A percentile compares a stretch with the other conserved stretches of the same genome.
Conservation (phyloP, 148 eudicot genomes). For the Vaccinium macrocarpon region DNA sequence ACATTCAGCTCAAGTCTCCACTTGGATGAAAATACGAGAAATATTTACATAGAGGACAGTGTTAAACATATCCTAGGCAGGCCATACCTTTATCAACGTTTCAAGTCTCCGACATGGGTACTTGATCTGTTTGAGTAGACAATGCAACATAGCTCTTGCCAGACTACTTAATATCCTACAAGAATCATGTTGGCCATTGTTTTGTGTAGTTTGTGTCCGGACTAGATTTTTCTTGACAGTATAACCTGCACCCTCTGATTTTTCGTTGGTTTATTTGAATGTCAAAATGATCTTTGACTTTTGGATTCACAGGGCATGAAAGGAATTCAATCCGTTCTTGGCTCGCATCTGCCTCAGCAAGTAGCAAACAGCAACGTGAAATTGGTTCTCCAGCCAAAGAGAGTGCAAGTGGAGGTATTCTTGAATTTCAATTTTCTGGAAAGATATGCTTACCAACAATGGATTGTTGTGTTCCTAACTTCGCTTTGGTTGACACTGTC, state of each 20-base stretch:
- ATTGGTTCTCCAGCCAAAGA: conserved; percentile 24
- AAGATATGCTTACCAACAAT: not conserved
- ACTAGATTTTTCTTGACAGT: not conserved
- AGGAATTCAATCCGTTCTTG: conserved; percentile 63
- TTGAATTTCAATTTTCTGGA: not conserved
- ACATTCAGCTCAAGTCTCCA: not conserved
- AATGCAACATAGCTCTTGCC: not conserved
- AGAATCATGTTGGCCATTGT: conserved; percentile 2
- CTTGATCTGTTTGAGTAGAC: not conserved
- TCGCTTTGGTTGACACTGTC: not conserved
- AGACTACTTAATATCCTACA: not conserved
- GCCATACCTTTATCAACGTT: not conserved
- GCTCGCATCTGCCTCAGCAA: conserved; percentile 57
- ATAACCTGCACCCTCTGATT: not conserved
- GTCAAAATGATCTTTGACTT: conserved; percentile 9
- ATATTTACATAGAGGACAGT: not conserved
- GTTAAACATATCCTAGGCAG: not conserved
- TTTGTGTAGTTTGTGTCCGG: not conserved
- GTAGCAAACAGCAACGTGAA: conserved; percentile 26
- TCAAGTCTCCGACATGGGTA: not conserved
- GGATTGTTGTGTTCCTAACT: not conserved
- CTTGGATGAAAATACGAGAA: not conserved
- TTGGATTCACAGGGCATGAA: conserved; percentile 45
- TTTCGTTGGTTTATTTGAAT: conserved; percentile 7
- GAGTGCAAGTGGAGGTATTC: conserved; percentile 44